phyloP scores from a whole-genome alignment of 495 filamentous ascomycete genomes.

The Tuber magnatum region DNA sequence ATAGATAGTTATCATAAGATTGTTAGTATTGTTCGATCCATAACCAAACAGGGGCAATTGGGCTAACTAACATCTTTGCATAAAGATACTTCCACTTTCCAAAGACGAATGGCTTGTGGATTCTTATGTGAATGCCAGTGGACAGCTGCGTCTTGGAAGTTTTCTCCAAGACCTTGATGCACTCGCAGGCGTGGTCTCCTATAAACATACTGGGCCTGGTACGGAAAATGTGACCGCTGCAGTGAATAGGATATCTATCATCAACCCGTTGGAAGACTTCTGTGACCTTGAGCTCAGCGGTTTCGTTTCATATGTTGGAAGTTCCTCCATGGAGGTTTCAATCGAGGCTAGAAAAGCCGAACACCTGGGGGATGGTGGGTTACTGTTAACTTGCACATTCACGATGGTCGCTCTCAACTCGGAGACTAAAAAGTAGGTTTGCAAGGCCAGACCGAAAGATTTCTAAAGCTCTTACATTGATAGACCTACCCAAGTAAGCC shows the following conservation, averaged over 20 bases:
- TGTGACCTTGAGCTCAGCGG: slow-evolving; percentile 76
- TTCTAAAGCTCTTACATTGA: neutral
- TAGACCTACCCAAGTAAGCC: slow-evolving; percentile 53
- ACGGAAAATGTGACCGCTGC: slow-evolving; percentile 77
- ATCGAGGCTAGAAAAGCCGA: slow-evolving; percentile 63
- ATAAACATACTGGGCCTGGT: slow-evolving; percentile 70
- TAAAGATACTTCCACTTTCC: slow-evolving; percentile 57
- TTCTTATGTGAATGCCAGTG: slow-evolving; percentile 60
- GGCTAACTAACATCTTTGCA: neutral
- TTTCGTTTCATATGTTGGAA: slow-evolving; percentile 72
- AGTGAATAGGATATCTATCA: slow-evolving; percentile 70
- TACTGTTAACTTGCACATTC: slow-evolving; percentile 71
- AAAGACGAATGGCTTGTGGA: slow-evolving; percentile 66
- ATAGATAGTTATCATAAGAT: slow-evolving; percentile 57
- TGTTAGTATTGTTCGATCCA: slow-evolving; percentile 43
- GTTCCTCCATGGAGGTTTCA: slow-evolving; percentile 74
- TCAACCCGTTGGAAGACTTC: slow-evolving; percentile 64
- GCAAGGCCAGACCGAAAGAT: neutral
- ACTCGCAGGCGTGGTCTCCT: slow-evolving; percentile 68
- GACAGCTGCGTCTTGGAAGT: slow-evolving; percentile 62
- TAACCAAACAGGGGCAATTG: neutral
- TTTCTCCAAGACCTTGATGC: slow-evolving; percentile 80
- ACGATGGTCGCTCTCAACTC: slow-evolving; percentile 78
- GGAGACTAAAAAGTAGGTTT: slow-evolving; percentile 57
- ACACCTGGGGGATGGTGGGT: slow-evolving; percentile 49